Conservation (phyloP, 2,329 filamentous ascomycete genomes). For the Fusarium euwallaceae region DNA sequence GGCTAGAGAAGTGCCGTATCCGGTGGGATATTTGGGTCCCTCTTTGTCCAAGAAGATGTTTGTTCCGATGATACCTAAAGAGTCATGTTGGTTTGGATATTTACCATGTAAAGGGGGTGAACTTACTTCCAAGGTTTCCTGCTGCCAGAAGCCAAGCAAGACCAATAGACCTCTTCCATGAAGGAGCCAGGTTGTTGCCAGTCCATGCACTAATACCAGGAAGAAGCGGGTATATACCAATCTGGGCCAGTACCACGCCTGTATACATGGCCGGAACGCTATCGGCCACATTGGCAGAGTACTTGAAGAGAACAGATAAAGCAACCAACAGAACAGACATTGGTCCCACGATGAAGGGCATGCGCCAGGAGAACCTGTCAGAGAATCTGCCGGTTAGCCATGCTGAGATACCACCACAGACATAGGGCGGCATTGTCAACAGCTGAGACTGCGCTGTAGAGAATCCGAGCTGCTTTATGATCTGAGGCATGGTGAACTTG, state of each 20-base stretch:
- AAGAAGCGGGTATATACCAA: slow-evolving; percentile 50
- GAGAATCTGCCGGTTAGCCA: slow-evolving; percentile 49
- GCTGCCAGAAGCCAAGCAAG: slow-evolving; percentile 42
- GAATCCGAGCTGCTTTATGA: slow-evolving; percentile 57
- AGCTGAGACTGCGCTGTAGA: slow-evolving; percentile 46
- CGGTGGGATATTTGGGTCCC: slow-evolving; percentile 52
- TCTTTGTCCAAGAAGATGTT: slow-evolving; percentile 55
- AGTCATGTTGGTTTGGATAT: neutral
- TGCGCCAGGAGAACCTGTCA: slow-evolving; percentile 53
- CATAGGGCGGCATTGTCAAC: slow-evolving; percentile 53
- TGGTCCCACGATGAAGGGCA: slow-evolving; percentile 54
- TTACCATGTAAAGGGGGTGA: neutral
- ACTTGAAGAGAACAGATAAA: slow-evolving; percentile 51
- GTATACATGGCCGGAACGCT: slow-evolving; percentile 49
- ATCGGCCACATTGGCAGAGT: slow-evolving; percentile 51
- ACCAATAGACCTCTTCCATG: slow-evolving; percentile 42
- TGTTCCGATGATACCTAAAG: slow-evolving; percentile 47
- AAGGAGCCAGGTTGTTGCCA: slow-evolving; percentile 43
- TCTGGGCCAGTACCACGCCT: slow-evolving; percentile 19
- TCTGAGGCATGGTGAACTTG: slow-evolving; percentile 51
- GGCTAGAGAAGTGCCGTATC: slow-evolving; percentile 53
- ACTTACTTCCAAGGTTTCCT: slow-evolving; percentile 43
- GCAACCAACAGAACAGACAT: slow-evolving; percentile 49
- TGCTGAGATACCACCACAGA: slow-evolving; percentile 47
- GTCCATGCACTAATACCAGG: slow-evolving; percentile 44